Base-by-base conservation (phyloP, 2,329 filamentous ascomycete species). In the Cladophialophora carrionii region DNA sequence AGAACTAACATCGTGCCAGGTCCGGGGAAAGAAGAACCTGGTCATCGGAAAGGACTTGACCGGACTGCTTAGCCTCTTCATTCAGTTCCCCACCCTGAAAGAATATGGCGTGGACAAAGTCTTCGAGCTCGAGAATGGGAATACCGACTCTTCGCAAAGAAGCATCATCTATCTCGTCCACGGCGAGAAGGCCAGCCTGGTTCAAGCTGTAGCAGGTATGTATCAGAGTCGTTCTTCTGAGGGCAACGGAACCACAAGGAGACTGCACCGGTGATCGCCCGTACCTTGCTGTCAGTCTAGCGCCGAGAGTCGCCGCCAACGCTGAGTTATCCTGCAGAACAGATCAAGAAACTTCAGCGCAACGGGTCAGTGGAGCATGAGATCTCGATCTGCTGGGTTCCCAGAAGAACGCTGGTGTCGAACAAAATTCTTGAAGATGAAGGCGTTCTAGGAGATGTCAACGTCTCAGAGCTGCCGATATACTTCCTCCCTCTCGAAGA, bases 91-190 rank as follows among this genome's bases (percentile, higher is more conserved):
- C 24, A 94, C 91, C 9, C 85, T 97, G 17, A 92, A 98, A 76
- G 95, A 99, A 74, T 97, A 98, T 80, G 96, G 96, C 32, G 93
- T 99, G 71, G 93, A 98, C 78, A 96, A 96, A 78, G 91, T 97
- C 71, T 99, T 98, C 82, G 90, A 97, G 74, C 83, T 99, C 54
- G 95, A 99, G 78, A 98, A 97, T 79, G 87, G 90, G 74, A 98
- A 99, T 79, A 89, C 92, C 77, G 94, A 98, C 78, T 90, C 92
- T 20, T 96, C 90, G 74, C 95, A 98, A 80, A 88, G 91, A 74
- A 99, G 97, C 83, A 87, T 99, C 68, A 86, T 99, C 71, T 99
- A 98, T 80, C 86, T 99, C 71, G 90, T 92, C 20, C 86, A 93
- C 74, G 94, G 92, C 68, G 95, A 98, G 79, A 94, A 91, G 76